Percentiles rank a stretch among this genome's conserved stretches.
These are phyloP conservation scores for Capronia americana DNA, from an alignment of 2,329 filamentous ascomycete genomes.

Conservation along the genomic window DNA sequence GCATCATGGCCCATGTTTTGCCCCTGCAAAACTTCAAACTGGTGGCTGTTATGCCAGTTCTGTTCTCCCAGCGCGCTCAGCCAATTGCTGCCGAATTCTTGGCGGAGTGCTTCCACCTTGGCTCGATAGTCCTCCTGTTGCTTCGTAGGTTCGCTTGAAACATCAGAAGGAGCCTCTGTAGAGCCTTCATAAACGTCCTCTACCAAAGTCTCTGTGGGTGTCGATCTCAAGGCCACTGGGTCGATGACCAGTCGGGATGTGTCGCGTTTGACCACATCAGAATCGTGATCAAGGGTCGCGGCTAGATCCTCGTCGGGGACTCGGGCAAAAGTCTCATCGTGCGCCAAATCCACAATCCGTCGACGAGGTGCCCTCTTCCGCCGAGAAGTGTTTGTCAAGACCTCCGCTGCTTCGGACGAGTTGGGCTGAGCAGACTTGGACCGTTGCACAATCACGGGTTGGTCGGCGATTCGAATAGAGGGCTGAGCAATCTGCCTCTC, in stretches of 20 bases:
- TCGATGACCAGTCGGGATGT: slow-evolving; percentile 29
- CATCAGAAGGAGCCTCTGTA: slow-evolving; percentile 20
- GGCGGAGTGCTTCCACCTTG: slow-evolving; percentile 84
- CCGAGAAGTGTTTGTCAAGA: slow-evolving; percentile 43
- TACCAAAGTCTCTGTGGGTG: slow-evolving; percentile 17
- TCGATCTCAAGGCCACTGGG: slow-evolving; percentile 65
- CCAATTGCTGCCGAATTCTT: slow-evolving; percentile 86
- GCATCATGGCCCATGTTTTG: slow-evolving; percentile 36
- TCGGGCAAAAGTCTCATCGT: slow-evolving; percentile 46
- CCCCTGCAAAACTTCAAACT: slow-evolving; percentile 35
- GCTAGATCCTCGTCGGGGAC: slow-evolving; percentile 31
- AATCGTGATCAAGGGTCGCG: slow-evolving; percentile 22
- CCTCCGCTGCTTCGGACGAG: slow-evolving; percentile 26
- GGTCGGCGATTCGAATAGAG: slow-evolving; percentile 50
- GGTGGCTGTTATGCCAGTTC: slow-evolving; percentile 54
- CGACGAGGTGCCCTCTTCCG: slow-evolving; percentile 60
- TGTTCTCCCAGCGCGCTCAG: slow-evolving; percentile 85
- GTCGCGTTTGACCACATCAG: slow-evolving; percentile 28
- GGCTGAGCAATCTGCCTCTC: slow-evolving; percentile 60
- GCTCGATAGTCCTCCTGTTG: slow-evolving; percentile 75
- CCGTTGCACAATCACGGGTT: slow-evolving; percentile 27
- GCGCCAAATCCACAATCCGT: slow-evolving; percentile 64
- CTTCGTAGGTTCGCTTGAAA: slow-evolving; percentile 18
- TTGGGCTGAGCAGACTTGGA: slow-evolving; percentile 17
- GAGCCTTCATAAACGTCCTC: slow-evolving; percentile 26